Base-by-base conservation (phyloP, 371 early-diverging fungal genomes). In the Mortierella sp. region DNA sequence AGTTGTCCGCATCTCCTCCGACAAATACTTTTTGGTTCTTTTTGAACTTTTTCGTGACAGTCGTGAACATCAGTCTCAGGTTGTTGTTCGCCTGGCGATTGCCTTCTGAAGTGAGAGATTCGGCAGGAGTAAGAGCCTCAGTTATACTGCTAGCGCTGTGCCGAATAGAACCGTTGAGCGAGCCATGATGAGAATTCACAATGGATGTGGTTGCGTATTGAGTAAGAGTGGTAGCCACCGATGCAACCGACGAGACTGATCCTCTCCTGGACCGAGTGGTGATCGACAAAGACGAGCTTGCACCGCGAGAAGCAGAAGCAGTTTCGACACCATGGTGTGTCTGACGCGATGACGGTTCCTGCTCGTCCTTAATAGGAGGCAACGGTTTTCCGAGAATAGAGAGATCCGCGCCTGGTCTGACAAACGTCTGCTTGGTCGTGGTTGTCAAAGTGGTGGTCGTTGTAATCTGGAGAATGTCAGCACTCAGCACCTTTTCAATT, bases 31-130 rank as follows among this genome's bases (percentile, higher is more conserved):
- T 60, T 41, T 76, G 76, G 41, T 81, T 85, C 42, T 80, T 73
- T 27, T 83, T 72, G 28, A 87, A 67, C 53, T 80, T 83, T 58
- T 83, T 82, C 1, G 86, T 84, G 14, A 86, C 79, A 16, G 86
- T 82, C 14, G 86, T 82, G 4, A 87, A 69, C 81, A 87, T 80
- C 39, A 87, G 80, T 8, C 70, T 52, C n/a, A 76, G 53, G 24
- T 76, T 76, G 59, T 64, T 76, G 63, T 68, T 69, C 28, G 70
- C 76, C 21, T 76, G 69, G 13, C 76, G 76, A 23, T 50, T 51
- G 7, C 70, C 66, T 23, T 76, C 76, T 18, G 49, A 43, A 3
- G 47, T 46, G 6, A 76, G 24, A 2, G 70, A 58, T 28, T 73
- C 73, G 8, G 73, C 55, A 7, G 68, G 64, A 3, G 39, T 39